Evolutionary conservation across 345 rosid genomes (phyloP).

Genomic region (Melastoma malabathricum): DNA sequence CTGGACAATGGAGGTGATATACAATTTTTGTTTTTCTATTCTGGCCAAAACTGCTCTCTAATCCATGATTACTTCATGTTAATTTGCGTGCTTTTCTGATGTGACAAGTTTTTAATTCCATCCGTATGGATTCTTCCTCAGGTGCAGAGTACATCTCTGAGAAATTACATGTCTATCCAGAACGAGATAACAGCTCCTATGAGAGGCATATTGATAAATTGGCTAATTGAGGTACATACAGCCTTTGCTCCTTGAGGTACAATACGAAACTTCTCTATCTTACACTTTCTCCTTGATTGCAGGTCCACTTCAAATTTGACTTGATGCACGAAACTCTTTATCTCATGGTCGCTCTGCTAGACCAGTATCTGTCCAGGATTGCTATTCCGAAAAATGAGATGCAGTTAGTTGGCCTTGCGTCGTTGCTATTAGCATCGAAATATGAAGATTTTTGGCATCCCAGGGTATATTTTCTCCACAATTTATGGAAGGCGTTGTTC

Average conservation of each 20-base stretch:
- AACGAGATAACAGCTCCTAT: conserved; percentile 50
- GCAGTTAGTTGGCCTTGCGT: conserved; percentile 88
- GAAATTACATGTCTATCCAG: conserved; percentile 48
- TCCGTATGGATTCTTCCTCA: conserved; percentile 20
- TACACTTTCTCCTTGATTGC: conserved; percentile 1
- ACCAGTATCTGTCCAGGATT: conserved; percentile 71
- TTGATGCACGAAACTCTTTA: conserved; percentile 90
- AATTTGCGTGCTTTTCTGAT: too few species aligned
- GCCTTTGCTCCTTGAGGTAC: conserved; percentile 3
- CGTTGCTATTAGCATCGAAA: conserved; percentile 79
- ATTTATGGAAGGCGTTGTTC: background rate
- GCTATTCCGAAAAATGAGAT: conserved; percentile 56
- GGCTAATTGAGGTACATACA: conserved; percentile 78
- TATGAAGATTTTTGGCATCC: conserved; percentile 99
- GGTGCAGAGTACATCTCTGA: conserved; percentile 43
- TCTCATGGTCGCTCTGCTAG: conserved; percentile 63
- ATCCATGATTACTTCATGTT: too few species aligned
- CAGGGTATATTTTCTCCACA: conserved; percentile 30
- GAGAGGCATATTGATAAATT: conserved; percentile 85
- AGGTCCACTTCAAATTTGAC: conserved; percentile 86
- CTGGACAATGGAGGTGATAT: conserved; percentile 73
- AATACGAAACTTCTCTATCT: too few species aligned
- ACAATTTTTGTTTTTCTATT: background rate
- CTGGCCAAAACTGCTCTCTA: too few species aligned
- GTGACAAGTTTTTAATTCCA: background rate